These are phyloP conservation scores for Phanerochaete carnosa DNA, from an alignment of 768 basidiomycete genomes.

Conservation along the genomic window DNA sequence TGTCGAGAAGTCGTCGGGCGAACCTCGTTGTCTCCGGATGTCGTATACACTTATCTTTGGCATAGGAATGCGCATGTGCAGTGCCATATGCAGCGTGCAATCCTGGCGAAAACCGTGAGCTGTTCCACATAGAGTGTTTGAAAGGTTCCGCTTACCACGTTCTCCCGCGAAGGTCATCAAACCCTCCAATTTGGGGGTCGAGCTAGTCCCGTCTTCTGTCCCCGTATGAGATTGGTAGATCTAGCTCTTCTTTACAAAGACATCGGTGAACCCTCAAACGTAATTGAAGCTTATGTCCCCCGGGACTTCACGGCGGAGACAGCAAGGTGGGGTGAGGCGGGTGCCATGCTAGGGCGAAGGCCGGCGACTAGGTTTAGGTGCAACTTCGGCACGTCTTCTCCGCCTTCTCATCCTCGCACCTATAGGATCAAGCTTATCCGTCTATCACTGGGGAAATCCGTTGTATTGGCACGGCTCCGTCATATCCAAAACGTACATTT, in stretches of 20 bases:
- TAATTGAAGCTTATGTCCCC: background rate
- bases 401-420: background rate
- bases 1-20: background rate
- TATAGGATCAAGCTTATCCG: background rate
- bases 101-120: background rate
- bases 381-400: background rate
- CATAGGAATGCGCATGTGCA: background rate
- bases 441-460: conserved; percentile 4
- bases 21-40: background rate
- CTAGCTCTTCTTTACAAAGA: background rate
- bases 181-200: background rate
- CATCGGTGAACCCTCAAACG: background rate
- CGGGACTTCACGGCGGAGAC: background rate
- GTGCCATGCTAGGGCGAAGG: background rate
- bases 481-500: background rate
- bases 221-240: background rate
- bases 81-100: background rate
- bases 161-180: background rate
- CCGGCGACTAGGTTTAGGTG: background rate
- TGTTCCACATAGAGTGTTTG: background rate
- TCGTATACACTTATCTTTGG: background rate
- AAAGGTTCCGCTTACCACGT: background rate
- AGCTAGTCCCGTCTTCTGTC: background rate
- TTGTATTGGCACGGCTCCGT: background rate
- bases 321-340: background rate